phyloP scores from a whole-genome alignment of 2,329 filamentous ascomycete genomes.

The Ilyonectria sp. region DNA sequence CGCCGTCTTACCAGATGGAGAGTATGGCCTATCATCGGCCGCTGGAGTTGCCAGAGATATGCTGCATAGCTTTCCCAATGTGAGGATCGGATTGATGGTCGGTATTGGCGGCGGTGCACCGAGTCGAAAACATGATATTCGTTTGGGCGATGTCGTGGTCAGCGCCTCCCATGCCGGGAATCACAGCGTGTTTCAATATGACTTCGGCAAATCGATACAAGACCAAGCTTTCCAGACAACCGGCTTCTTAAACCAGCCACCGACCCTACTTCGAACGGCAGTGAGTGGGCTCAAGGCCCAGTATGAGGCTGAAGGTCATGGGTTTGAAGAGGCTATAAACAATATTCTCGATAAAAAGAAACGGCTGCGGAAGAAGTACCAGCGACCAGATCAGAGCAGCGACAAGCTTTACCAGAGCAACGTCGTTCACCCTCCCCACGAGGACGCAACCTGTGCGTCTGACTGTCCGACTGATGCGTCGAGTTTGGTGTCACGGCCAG shows the following conservation, averaged over 20 bases:
- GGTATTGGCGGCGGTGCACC: neutral
- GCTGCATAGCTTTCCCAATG: neutral
- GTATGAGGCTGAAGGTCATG: conserved; percentile 28
- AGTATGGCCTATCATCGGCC: neutral
- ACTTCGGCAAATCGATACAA: neutral
- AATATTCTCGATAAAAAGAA: conserved; percentile 1
- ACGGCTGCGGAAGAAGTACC: conserved; percentile 25
- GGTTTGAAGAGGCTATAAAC: conserved; percentile 8
- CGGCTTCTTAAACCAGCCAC: neutral
- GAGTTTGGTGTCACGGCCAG: neutral
- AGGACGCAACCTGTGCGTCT: neutral
- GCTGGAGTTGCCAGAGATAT: neutral
- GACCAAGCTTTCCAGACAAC: neutral
- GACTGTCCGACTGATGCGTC: neutral
- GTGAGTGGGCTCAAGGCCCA: conserved; percentile 13
- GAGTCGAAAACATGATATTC: neutral
- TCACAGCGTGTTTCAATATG: neutral
- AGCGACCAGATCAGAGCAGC: conserved; percentile 10
- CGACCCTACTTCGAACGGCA: neutral
- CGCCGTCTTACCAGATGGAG: neutral
- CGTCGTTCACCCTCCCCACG: neutral
- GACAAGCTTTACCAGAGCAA: conserved; percentile 27
- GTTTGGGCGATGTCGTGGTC: neutral
- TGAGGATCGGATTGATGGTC: neutral
- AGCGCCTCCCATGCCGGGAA: neutral